Evolutionary conservation across 768 basidiomycete genomes (phyloP).

Genomic region (Trametes cubensis): DNA sequence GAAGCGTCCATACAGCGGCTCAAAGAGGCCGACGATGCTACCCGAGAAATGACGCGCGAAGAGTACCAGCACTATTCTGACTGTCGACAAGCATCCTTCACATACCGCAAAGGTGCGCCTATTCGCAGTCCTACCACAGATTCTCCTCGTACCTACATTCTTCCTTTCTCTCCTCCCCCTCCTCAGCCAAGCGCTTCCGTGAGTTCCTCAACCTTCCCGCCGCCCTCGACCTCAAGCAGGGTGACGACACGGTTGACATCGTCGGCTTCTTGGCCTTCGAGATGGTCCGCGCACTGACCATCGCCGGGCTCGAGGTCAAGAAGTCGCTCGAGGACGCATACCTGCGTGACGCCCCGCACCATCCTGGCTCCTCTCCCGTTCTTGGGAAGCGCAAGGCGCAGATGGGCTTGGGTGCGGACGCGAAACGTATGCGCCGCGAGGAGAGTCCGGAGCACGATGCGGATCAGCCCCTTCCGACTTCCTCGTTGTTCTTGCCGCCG

Average conservation of each 20-base stretch:
- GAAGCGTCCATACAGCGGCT: conserved; percentile 90
- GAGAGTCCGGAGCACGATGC: conserved; percentile 56
- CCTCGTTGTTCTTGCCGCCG: conserved; percentile 79
- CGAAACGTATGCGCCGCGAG: conserved; percentile 45
- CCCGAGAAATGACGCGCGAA: conserved; percentile 93
- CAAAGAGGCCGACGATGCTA: conserved; percentile 94
- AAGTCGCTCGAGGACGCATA: conserved; percentile 74
- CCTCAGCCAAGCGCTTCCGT: conserved; percentile 88
- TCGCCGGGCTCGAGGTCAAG: conserved; percentile 86
- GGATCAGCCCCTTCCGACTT: conserved; percentile 67
- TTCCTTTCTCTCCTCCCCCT: background rate
- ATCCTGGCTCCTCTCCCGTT: conserved; percentile 54
- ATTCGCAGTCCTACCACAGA: background rate
- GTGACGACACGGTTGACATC: conserved; percentile 94
- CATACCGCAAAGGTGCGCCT: conserved; percentile 86
- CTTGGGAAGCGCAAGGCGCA: conserved; percentile 71
- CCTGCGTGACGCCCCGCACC: conserved; percentile 57
- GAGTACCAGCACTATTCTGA: conserved; percentile 98
- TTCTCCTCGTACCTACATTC: background rate
- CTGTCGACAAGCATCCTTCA: conserved; percentile 95
- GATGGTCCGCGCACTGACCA: conserved; percentile 91
- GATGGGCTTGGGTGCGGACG: conserved; percentile 39
- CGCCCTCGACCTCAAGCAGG: conserved; percentile 84
- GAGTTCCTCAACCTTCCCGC: conserved; percentile 91
- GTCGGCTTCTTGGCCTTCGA: conserved; percentile 97